phyloP scores from a whole-genome alignment of 805 yeast species.

The Suhomyces faveliae region DNA sequence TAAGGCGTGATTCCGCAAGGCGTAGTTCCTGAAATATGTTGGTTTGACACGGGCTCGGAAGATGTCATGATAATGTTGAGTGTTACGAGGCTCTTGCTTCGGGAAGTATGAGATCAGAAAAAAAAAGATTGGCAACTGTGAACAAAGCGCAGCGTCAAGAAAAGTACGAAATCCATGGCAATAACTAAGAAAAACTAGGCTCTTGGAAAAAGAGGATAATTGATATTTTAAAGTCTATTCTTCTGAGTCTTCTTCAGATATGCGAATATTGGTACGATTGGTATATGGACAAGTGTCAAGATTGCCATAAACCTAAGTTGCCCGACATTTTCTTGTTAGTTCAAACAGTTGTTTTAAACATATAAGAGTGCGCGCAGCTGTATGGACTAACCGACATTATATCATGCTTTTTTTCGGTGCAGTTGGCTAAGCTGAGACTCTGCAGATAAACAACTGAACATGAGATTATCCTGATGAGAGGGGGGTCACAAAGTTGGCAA shows the following conservation, averaged over 20 bases:
- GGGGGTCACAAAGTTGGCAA: not conserved
- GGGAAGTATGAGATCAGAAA: not conserved
- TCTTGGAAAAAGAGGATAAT: not conserved
- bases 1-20: not conserved
- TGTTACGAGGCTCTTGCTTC: not conserved
- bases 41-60: not conserved
- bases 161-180: not conserved
- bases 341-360: not conserved
- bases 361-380: not conserved
- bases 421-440: slow-evolving; percentile 1
- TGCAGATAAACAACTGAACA: not conserved
- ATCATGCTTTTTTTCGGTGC: slow-evolving; percentile 5
- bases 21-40: not conserved
- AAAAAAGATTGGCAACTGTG: not conserved
- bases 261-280: no score
- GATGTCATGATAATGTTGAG: no score
- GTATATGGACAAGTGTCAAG: no score
- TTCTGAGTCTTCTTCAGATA: no score
- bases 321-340: not conserved
- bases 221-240: not conserved
- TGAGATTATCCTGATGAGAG: not conserved
- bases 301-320: not conserved
- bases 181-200: not conserved
- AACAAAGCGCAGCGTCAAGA: not conserved
- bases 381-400: not conserved